Base-by-base conservation (phyloP, 2,329 filamentous ascomycete genomes). In the Colletotrichum sp. region DNA sequence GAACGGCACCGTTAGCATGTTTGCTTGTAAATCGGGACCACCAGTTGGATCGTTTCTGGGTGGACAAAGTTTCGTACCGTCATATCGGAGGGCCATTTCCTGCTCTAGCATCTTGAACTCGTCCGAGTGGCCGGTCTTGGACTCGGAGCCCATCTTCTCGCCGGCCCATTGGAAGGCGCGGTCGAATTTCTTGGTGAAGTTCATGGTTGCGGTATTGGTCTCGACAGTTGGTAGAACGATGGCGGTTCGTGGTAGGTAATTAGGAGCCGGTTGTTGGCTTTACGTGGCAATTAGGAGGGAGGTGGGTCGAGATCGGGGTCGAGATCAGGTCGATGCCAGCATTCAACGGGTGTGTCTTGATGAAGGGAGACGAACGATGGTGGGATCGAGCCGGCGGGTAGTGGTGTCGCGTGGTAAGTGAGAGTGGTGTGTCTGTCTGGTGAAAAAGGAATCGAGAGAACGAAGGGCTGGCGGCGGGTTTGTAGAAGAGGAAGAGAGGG, bases 121-220 rank as follows among this genome's bases (percentile, higher is more conserved):
- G 68, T 99, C 96, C 0, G 95, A 94, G 78, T 95, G 92, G 83
- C 90, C 92, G 12, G 96, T 98, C 87, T 96, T 97, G 86, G 93
- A 91, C 86, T 98, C 96, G 79, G 92, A 92, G 80, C 96, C 96
- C 95, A 99, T 98, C 87, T 96, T 95, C 88, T 99, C 96, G 80
- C 95, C 95, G 48, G 96, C 95, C 96, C 96, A 99, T 93, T 99
- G 96, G 88, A 96, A 98, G 89, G 98, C 93, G 82, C 96, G 94
- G 87, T 96, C 96, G 83, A 99, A 92, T 84, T 98, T 98, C 90
- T 98, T 98, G 86, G 88, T 90, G 81, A 92, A 87, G 80, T 89
- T 86, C 90, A 91, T 92, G 38, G 58, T 83, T 77, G 63, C 74
- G 76, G 70, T 61, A 64, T 67, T 24, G 21, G 4, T 34, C 18